Evolutionary conservation across 352 stramenopile species (phyloP).

Genomic region (Globisporangium orthogonon): DNA sequence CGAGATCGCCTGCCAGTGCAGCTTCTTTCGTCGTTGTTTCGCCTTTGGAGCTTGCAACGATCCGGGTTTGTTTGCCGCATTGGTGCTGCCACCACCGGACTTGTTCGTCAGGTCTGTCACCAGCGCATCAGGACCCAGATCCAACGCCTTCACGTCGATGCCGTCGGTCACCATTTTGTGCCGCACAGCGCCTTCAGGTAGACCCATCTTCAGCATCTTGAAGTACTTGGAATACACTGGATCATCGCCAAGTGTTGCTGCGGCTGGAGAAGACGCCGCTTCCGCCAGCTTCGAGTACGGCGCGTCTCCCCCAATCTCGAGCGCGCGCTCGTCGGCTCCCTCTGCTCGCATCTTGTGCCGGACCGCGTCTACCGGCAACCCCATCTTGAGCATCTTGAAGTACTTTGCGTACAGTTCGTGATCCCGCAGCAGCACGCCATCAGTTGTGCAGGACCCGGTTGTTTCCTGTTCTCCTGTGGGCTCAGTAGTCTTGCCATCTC

Average conservation of each 20-base stretch:
- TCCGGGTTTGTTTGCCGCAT: conserved; percentile 4
- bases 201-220: conserved; percentile 92
- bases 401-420: conserved; percentile 73
- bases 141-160: conserved; percentile 47
- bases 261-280: background rate
- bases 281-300: conserved; percentile 32
- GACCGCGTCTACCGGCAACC: conserved; percentile 74
- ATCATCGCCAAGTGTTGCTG: conserved; percentile 46
- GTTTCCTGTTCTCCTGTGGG: conserved; percentile 4
- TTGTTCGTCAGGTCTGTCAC: conserved; percentile 26
- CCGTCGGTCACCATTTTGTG: conserved; percentile 73
- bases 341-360: conserved; percentile 78
- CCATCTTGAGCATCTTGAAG: conserved; percentile 93
- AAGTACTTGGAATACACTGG: conserved; percentile 84
- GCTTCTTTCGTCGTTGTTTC: conserved; percentile 70
- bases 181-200: conserved; percentile 73
- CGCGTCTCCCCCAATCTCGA: conserved; percentile 49
- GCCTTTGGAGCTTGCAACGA: conserved; percentile 4
- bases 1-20: conserved; percentile 87
- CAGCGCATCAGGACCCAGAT: conserved; percentile 53
- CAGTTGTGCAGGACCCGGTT: background rate
- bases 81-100: background rate
- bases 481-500: background rate
- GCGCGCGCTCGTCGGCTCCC: conserved; percentile 36
- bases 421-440: conserved; percentile 28